A percentile compares a stretch with the other conserved stretches of the same genome.
Evolutionary conservation across 176 grass and related monocot genomes (phyloP).

Genomic region (Oryza brachyantha): DNA sequence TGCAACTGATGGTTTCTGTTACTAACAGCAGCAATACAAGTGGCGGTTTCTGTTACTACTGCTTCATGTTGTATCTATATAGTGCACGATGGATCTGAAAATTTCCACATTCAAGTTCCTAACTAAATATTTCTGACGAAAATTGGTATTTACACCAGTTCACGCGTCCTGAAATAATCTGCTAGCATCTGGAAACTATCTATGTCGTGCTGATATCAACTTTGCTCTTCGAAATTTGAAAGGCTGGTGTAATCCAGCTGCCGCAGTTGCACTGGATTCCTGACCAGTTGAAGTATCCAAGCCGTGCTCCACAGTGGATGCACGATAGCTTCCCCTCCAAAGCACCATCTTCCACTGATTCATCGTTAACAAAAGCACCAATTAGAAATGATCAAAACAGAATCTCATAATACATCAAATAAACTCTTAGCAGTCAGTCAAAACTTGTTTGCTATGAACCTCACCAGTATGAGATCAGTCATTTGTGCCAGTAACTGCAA

Average conservation of each 20-base stretch:
- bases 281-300: conserved; percentile 94
- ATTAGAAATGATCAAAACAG: not conserved
- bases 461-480: not conserved
- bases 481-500: not conserved
- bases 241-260: conserved; percentile 91
- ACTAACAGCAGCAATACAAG: not conserved
- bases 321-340: conserved; percentile 89
- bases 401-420: not conserved
- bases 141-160: not conserved
- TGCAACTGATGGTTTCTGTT: not conserved
- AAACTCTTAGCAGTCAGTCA: not conserved
- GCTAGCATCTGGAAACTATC: not conserved
- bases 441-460: not conserved
- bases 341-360: conserved; percentile 84
- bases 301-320: conserved; percentile 66
- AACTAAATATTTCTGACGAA: not conserved
- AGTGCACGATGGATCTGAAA: not conserved
- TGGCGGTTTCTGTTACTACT: not conserved
- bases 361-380: conserved; percentile 19
- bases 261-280: conserved; percentile 92
- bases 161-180: not conserved
- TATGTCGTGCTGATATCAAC: conserved; percentile 66
- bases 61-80: not conserved
- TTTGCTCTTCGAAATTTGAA: conserved; percentile 91
- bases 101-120: not conserved